These are phyloP conservation scores for Neoboletus magnificus DNA, from an alignment of 768 basidiomycete species.

Conservation along the genomic window DNA sequence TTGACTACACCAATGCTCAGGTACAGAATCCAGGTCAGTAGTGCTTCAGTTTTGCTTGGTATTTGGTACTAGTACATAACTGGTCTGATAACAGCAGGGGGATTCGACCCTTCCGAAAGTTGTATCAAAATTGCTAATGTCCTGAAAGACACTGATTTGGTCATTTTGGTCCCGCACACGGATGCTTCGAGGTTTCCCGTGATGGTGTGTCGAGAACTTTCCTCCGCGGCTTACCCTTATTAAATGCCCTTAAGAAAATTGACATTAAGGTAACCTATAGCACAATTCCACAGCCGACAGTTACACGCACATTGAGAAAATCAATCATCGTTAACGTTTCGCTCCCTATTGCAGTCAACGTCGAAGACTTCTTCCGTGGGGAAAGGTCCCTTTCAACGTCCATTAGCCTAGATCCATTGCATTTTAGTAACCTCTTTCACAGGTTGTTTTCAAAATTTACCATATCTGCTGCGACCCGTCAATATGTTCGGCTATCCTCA, in stretches of 20 bases:
- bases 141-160: conserved; percentile 42
- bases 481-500: conserved; percentile 72
- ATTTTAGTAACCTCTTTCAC: conserved; percentile 4
- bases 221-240: background rate
- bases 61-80: conserved; percentile 1
- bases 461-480: conserved; percentile 74
- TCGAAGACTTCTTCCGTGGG: conserved; percentile 94
- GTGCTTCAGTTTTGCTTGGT: background rate
- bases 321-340: conserved; percentile 60
- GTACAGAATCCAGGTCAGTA: conserved; percentile 36
- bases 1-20: conserved; percentile 39
- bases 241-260: conserved; percentile 54
- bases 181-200: conserved; percentile 58
- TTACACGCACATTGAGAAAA: conserved; percentile 52
- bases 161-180: conserved; percentile 61
- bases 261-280: conserved; percentile 64
- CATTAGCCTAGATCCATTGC: background rate
- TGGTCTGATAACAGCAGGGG: conserved; percentile 16
- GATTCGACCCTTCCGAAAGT: conserved; percentile 40
- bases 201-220: conserved; percentile 45
- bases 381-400: conserved; percentile 48
- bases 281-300: conserved; percentile 49
- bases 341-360: conserved; percentile 87
- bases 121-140: conserved; percentile 48
- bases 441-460: conserved; percentile 92